Percentiles rank a stretch among this genome's conserved stretches.
Evolutionary conservation across 805 yeast genomes (phyloP).

Genomic region (Lipomyces mesembrius): DNA sequence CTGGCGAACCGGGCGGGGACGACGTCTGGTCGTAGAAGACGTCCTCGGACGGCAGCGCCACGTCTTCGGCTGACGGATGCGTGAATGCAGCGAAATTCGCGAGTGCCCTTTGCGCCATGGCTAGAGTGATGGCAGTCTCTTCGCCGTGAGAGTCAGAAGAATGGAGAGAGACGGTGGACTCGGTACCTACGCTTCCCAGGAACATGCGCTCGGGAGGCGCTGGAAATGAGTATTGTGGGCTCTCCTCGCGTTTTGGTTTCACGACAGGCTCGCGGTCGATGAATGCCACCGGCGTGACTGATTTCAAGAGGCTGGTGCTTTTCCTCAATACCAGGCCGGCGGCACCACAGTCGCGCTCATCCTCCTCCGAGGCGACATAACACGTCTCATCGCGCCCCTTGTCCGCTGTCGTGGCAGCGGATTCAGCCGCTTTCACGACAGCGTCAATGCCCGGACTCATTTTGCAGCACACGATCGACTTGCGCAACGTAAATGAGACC

Average conservation of each 20-base stretch:
- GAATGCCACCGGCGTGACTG: neutral
- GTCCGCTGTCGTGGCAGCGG: slow-evolving; percentile 7
- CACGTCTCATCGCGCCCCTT: neutral
- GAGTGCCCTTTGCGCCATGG: neutral
- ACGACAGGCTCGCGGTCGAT: neutral
- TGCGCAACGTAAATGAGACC: slow-evolving; percentile 8
- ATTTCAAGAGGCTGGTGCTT: neutral
- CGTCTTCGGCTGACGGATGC: neutral
- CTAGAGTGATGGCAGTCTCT: neutral
- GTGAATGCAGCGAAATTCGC: neutral
- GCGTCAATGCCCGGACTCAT: slow-evolving; percentile 8
- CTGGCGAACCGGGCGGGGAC: neutral
- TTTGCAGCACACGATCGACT: slow-evolving; percentile 14
- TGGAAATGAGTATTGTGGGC: slow-evolving; percentile 17
- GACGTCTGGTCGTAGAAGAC: neutral
- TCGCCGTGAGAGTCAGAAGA: neutral
- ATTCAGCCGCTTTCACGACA: slow-evolving; percentile 6
- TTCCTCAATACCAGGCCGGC: neutral
- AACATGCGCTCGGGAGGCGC: slow-evolving; percentile 4
- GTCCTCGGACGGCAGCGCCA: neutral
- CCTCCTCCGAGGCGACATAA: neutral
- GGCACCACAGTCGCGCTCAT: neutral
- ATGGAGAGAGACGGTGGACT: neutral
- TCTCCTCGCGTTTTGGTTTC: neutral
- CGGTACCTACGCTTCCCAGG: neutral